These are phyloP conservation scores for Talaromyces verruculosus DNA, from an alignment of 2,329 filamentous ascomycete genomes.

Conservation along the genomic window DNA sequence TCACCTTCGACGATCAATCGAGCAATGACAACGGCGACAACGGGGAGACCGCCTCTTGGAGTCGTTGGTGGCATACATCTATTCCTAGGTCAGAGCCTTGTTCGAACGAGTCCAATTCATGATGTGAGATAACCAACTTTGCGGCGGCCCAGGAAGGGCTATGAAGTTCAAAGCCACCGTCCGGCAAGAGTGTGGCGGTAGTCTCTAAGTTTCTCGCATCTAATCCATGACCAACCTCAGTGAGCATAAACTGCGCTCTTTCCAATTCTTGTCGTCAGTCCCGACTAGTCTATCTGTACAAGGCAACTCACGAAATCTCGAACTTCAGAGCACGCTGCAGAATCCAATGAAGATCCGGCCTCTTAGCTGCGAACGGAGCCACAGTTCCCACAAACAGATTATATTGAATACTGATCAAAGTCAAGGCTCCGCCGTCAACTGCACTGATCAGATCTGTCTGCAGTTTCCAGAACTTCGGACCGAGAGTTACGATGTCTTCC, in stretches of 20 bases:
- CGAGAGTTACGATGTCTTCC: conserved; percentile 17
- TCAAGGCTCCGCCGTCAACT: conserved; percentile 87
- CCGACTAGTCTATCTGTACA: neutral
- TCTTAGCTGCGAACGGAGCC: conserved; percentile 21
- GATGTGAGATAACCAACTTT: conserved; percentile 33
- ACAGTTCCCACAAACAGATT: conserved; percentile 27
- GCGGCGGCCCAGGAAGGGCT: conserved; percentile 34
- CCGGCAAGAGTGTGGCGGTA: conserved; percentile 35
- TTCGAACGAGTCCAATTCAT: neutral
- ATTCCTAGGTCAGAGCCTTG: neutral
- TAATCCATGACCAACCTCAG: conserved; percentile 43
- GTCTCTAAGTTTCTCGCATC: conserved; percentile 44
- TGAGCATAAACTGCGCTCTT: conserved; percentile 40
- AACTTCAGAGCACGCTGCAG: conserved; percentile 25
- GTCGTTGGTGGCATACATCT: conserved; percentile 24
- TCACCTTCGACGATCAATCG: conserved; percentile 30
- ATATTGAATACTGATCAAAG: conserved; percentile 25
- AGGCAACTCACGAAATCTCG: conserved; percentile 26
- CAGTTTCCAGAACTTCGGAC: conserved; percentile 20
- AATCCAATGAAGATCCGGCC: conserved; percentile 24
- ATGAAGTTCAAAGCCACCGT: conserved; percentile 38
- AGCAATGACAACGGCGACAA: conserved; percentile 38
- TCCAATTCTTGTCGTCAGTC: neutral
- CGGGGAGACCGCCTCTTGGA: conserved; percentile 25
- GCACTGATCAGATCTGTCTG: conserved; percentile 61